Evolutionary conservation across 1,284 basidiomycete species (phyloP), one percentile per base, ranked within the genome.

Genomic region (Phylloporus sp.): DNA sequence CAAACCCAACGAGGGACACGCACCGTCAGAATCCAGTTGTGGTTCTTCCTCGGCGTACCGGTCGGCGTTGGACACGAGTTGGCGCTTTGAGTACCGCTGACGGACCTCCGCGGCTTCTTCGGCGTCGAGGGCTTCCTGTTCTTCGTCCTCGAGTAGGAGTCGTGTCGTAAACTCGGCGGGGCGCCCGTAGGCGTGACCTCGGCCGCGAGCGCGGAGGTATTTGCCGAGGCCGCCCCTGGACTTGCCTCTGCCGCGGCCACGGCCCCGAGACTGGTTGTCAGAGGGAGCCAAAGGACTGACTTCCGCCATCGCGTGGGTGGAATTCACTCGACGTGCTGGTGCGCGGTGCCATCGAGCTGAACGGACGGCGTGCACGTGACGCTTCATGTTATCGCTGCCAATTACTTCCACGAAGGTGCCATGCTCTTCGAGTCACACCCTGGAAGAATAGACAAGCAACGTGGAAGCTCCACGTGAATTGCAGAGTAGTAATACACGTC

Each of bases 211-310:
- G 47, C 89, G 85, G 39, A 91, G 80, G 70, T 88, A 90, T 76
- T 92, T 92, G 3, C 90, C 90, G 11, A 87, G 76, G 1, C 90
- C 89, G 13, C 90, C 90, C 61, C 89, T 82, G 53, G 86, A 86
- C 68, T 82, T 85, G 26, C 85, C 83, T 66, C 83, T 74, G 0
- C 84, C 85, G 63, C 86, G 70, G 1, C 82, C 79, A 3, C 79
- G 77, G 17, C 69, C 64, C 28, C 64, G 68, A 44, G 68, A 29
- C 15, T 68, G 68, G 37, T 28, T 60, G 28, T 71, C 62, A 2
- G 64, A 53, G 6, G 66, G 26, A 6, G 39, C 32, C 32, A 71
- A 54, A 6, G 65, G n/a, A 22, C 18, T 70, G 31, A 51, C 26
- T 34, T 74, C 72, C 6, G 61, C 37, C 75, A 77, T 69, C 5